Base-by-base conservation (phyloP, 257 asterid species). In the Solanum lycopersicoides region DNA sequence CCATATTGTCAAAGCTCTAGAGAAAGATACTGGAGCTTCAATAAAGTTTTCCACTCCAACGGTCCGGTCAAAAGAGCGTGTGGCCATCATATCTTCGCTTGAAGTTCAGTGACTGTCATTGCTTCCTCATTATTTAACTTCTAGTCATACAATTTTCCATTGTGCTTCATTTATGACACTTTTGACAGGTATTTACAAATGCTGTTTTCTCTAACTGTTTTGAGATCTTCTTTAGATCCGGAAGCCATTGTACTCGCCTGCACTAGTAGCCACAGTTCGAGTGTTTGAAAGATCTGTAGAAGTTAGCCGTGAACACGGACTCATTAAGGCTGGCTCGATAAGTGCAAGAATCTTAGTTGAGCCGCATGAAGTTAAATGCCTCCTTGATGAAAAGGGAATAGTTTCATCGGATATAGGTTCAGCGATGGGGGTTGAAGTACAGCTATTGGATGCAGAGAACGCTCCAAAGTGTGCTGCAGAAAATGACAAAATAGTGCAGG, bases 1-100 rank as follows among this genome's bases (percentile, higher is more conserved):
- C 82, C 56, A 82, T 83, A 72, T 89, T 39, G 90, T 93, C 41
- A 92, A 88, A 77, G 90, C 86, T 87, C 71, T 93, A 89, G 93
- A 93, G 90, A 91, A 90, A 28, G 95, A 93, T 89, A 93, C 94
- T 3, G 94, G 94, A 75, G 93, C 95, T 89, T 91, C 90, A 60
- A 91, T 93, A 89, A 90, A 86, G 88, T 90, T 93, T 89, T 75
- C 92, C 56, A 66, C 94, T 83, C 92, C 92, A 18, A 88, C 86
- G 63, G 65, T 92, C 41, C 91, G 95, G 73, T 88, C 91, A 35
- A 91, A 88, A 85, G 95, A 93, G 87, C 95, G 96, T 73, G 88
- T 92, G 86, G 95, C 90, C 82, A 91, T 88, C 56, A 91, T 93
- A 82, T 91, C 91, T 90, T 89, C 95, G 3, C 59, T 91, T 79